phyloP scores from a whole-genome alignment of 345 rosid species.

The Clarkia xantiana region DNA sequence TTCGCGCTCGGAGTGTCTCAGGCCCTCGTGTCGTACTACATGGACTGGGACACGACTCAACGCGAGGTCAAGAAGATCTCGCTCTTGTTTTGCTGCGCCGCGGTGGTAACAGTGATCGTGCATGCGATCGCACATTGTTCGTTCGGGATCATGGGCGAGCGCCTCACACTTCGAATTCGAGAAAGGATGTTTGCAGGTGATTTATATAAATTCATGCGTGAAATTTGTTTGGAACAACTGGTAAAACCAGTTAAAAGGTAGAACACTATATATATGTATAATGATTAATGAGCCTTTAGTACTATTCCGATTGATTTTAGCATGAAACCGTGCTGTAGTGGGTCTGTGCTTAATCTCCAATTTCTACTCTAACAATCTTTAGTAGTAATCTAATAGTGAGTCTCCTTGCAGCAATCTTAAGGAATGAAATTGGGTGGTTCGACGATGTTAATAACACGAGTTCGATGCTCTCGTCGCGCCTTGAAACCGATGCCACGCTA shows the following conservation, averaged over 20 bases:
- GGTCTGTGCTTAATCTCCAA: too few relatives aligned
- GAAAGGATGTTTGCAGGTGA: conserved; percentile 77
- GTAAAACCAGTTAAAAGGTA: too few relatives aligned
- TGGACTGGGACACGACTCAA: conserved; percentile 60
- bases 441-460: conserved; percentile 73
- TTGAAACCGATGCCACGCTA: conserved; percentile 76
- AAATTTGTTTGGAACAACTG: too few relatives aligned
- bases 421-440: conserved; percentile 91
- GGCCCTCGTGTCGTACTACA: conserved; percentile 72
- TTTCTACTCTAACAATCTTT: too few relatives aligned
- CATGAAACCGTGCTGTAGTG: too few relatives aligned
- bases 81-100: conserved; percentile 51
- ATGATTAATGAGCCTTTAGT: too few relatives aligned
- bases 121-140: conserved; percentile 54
- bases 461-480: conserved; percentile 69
- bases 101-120: conserved; percentile 45
- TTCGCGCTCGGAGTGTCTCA: conserved; percentile 93
- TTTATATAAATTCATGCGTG: too few relatives aligned
- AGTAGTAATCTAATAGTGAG: background rate
- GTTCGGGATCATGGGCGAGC: conserved; percentile 86
- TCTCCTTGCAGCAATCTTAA: conserved; percentile 51
- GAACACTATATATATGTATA: too few relatives aligned
- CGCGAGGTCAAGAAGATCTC: conserved; percentile 66
- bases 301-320: too few relatives aligned
- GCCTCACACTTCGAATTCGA: conserved; percentile 84